Percentiles rank a stretch among this genome's conserved stretches.
Evolutionary conservation across 495 filamentous ascomycete species (phyloP).

Genomic region (Lophiotrema nucula): DNA sequence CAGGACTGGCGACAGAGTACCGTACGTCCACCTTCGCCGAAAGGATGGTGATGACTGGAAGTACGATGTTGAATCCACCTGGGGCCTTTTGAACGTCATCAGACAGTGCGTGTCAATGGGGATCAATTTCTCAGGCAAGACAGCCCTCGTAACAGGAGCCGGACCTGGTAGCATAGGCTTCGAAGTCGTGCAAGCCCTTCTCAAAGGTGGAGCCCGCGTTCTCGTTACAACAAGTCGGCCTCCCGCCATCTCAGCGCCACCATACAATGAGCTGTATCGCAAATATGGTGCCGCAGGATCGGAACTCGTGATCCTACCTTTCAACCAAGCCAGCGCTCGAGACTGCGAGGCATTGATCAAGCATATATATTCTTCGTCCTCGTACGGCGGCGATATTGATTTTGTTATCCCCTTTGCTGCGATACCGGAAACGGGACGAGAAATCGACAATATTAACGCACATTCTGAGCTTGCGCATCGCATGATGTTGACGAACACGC

Average conservation of each 20-base stretch:
- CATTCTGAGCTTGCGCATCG: constrained; percentile 13
- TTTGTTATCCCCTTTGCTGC: constrained; percentile 38
- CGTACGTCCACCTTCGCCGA: too few species aligned
- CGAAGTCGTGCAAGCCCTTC: neutral
- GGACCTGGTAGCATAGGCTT: neutral
- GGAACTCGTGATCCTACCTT: neutral
- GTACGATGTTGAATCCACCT: too few species aligned
- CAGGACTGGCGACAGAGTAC: too few species aligned
- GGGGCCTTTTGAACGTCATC: too few species aligned
- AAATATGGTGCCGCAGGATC: neutral
- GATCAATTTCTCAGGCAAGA: too few species aligned
- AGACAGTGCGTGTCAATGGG: too few species aligned
- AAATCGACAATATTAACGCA: constrained; percentile 33
- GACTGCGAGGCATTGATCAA: constrained; percentile 33
- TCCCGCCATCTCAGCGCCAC: neutral
- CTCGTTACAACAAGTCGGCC: neutral
- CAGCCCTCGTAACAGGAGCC: neutral
- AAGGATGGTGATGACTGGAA: too few species aligned
- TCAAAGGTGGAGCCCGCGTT: neutral
- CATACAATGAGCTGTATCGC: neutral
- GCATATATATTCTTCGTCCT: constrained; percentile 26
- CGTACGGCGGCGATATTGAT: constrained; percentile 32
- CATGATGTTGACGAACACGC: constrained; percentile 14
- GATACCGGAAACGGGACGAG: constrained; percentile 28
- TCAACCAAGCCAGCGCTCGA: constrained; percentile 25